A percentile compares a stretch with the other conserved stretches of the same genome.
Evolutionary conservation across 176 grass and related monocot genomes (phyloP).

Genomic region (Areca catechu): DNA sequence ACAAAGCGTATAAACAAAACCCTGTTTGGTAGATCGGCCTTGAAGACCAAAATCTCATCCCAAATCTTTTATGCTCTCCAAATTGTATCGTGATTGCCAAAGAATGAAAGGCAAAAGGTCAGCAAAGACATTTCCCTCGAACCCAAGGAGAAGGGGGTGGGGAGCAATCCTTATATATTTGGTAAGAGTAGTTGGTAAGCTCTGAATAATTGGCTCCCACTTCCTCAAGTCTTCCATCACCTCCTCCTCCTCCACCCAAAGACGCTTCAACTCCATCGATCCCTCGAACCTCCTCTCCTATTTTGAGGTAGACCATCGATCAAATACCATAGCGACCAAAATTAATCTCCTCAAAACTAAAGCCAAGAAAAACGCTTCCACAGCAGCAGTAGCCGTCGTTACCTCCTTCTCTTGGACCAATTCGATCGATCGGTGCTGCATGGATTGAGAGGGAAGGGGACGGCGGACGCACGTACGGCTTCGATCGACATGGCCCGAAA

Average conservation of each 20-base stretch:
- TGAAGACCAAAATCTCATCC: not conserved
- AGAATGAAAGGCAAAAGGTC: not conserved
- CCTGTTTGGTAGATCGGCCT: not conserved
- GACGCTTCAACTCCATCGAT: too few species aligned
- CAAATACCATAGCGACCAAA: too few species aligned
- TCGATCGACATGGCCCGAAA: conserved; percentile 11
- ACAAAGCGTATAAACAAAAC: not conserved
- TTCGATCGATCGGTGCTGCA: not conserved
- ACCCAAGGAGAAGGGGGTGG: not conserved
- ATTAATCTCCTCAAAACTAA: too few species aligned
- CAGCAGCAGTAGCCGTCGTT: too few species aligned
- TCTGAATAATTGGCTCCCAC: conserved; percentile 1
- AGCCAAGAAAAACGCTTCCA: too few species aligned
- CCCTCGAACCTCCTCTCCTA: not conserved
- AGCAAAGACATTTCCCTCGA: conserved; percentile 6
- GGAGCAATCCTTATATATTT: not conserved
- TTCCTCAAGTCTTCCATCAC: not conserved
- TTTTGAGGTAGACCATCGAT: not conserved
- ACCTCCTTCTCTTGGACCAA: too few species aligned
- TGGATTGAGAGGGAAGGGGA: not conserved
- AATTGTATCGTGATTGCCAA: not conserved
- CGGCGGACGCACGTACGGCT: too few species aligned
- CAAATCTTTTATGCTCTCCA: not conserved
- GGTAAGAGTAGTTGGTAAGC: conserved; percentile 6
- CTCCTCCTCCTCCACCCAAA: not conserved